A percentile compares a stretch with the other conserved stretches of the same genome.
phyloP scores from a whole-genome alignment of 257 asterid species.

The Prunella vulgaris region DNA sequence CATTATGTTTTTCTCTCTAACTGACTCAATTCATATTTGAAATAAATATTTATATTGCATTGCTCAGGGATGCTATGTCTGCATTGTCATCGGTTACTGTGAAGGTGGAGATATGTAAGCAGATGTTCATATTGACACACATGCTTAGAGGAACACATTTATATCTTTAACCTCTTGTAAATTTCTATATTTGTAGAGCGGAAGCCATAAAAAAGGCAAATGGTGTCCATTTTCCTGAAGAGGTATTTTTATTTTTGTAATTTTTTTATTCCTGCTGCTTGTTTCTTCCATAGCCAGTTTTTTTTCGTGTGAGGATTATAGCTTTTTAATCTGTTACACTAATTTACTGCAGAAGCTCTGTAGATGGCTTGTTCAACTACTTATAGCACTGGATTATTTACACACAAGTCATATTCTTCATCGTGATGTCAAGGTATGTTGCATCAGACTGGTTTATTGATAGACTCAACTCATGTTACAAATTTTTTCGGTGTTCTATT shows the following conservation, averaged over 20 bases:
- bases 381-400: conserved; percentile 86
- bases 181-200: conserved; percentile 52
- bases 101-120: conserved; percentile 98
- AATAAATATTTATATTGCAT: conserved; percentile 8
- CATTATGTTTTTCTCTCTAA: not conserved
- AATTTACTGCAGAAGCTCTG: conserved; percentile 63
- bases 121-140: not conserved
- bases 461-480: not conserved
- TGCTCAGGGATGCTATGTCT: conserved; percentile 89
- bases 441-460: conserved; percentile 16
- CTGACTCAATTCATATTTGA: conserved; percentile 6
- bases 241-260: conserved; percentile 40
- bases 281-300: not conserved
- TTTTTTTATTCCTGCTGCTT: not conserved
- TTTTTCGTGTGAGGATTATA: not conserved
- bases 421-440: conserved; percentile 84
- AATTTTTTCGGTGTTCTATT: conserved; percentile 1
- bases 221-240: conserved; percentile 67
- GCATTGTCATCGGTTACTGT: conserved; percentile 90
- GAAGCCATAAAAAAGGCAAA: conserved; percentile 78
- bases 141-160: not conserved
- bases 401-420: conserved; percentile 86
- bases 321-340: conserved; percentile 17
- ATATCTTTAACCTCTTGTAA: conserved; percentile 15
- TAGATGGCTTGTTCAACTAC: conserved; percentile 89